Base-by-base conservation (phyloP, 495 filamentous ascomycete species). In the Neurospora pannonica region DNA sequence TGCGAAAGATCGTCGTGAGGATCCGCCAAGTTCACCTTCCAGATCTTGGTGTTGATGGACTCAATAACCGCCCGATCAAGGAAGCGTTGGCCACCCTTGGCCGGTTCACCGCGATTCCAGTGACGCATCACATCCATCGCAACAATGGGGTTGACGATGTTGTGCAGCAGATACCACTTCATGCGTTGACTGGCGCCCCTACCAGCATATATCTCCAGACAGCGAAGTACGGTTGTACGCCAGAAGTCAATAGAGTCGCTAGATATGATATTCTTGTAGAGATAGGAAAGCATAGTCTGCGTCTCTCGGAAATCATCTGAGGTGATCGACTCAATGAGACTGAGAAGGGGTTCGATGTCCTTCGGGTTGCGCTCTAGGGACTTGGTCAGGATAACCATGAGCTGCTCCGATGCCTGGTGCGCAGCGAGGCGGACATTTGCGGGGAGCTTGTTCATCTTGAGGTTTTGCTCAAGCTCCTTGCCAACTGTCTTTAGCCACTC, bases 61-160 rank as follows among this genome's bases (percentile, higher is more conserved):
- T 98, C 95, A 40, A 94, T 94, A 84, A 98, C 90, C 28, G 90
- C 86, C 83, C 91, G 93, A 79, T 98, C 94, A 80, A 98, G 92
- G 24, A 99, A 83, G 70, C 92, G 91, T 19, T 91, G 91, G 19
- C 54, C 28, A 5, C 88, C 87, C 78, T 90, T 91, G 19, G 85
- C 77, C 67, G 83, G 84, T 31, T 85, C 83, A 38, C 79, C 78
- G 28, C 82, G 79, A 70, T 85, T 84, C 85, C 89, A 89, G 72
- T 89, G 86, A 21, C 89, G 87, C 88, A 93, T 93, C 67, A 97
- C 92, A 82, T 99, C 97, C 94, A 97, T 97, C 3, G 96, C 95
- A 69, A 99, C 89, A 54, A 98, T 97, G 0, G 97, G 96, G 79
- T 99, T 99, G 71, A 98, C 93, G 34, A 99, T 86, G 77, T 97